Evolutionary conservation across 2,329 filamentous ascomycete species (phyloP).

Genomic region (Neophaeococcomyces aloes): DNA sequence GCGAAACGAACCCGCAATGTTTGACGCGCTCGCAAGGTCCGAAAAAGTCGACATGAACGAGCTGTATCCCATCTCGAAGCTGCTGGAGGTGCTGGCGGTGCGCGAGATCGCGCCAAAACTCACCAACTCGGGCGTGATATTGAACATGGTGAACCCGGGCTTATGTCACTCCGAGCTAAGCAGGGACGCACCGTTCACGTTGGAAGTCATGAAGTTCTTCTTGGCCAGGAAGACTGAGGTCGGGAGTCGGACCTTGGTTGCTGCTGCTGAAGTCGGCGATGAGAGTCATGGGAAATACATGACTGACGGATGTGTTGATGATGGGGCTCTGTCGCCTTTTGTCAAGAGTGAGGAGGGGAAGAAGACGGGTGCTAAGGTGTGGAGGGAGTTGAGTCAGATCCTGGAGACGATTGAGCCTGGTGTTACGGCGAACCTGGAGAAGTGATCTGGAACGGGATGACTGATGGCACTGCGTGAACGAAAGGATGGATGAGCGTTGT

Average conservation of each 20-base stretch:
- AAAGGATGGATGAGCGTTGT: too few relatives aligned
- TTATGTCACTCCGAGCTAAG: slow-evolving; percentile 17
- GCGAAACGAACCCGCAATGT: slow-evolving; percentile 14
- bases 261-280: neutral
- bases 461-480: too few relatives aligned
- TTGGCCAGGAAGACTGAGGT: slow-evolving; percentile 5
- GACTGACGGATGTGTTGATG: neutral
- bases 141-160: slow-evolving; percentile 22
- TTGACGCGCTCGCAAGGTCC: slow-evolving; percentile 6
- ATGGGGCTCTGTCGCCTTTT: neutral
- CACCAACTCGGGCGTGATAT: slow-evolving; percentile 9
- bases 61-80: slow-evolving; percentile 18
- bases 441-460: neutral
- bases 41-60: slow-evolving; percentile 8
- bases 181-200: slow-evolving; percentile 1
- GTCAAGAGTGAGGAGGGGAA: slow-evolving; percentile 5
- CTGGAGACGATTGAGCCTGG: slow-evolving; percentile 8
- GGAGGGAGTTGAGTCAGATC: slow-evolving; percentile 3
- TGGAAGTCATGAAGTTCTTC: slow-evolving; percentile 4
- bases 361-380: slow-evolving; percentile 1
- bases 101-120: slow-evolving; percentile 12
- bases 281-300: slow-evolving; percentile 8
- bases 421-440: slow-evolving; percentile 1
- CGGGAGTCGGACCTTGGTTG: slow-evolving; percentile 4
- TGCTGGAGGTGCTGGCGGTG: slow-evolving; percentile 19